A percentile compares a stretch with the other conserved stretches of the same genome.
These are phyloP conservation scores for Pestalotiopsis sp. DNA, from an alignment of 2,329 filamentous ascomycete genomes.

Conservation along the genomic window DNA sequence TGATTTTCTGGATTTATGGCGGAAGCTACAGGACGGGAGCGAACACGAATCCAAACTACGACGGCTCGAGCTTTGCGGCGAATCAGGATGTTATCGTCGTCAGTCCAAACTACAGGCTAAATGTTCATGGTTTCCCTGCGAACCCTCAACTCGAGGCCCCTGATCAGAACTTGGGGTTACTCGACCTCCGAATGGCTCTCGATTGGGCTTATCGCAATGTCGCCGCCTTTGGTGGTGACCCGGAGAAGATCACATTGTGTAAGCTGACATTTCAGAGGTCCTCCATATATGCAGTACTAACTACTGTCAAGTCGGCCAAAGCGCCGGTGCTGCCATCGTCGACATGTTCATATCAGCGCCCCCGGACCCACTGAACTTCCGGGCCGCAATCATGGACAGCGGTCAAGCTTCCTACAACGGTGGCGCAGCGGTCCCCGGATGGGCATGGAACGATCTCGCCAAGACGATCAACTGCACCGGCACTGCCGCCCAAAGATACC, in stretches of 20 bases:
- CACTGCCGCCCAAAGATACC: background rate
- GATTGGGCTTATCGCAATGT: slow-evolving; percentile 4
- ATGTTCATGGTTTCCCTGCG: slow-evolving; percentile 5
- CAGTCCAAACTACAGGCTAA: slow-evolving; percentile 1
- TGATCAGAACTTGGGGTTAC: slow-evolving; percentile 6
- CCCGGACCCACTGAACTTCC: slow-evolving; percentile 6
- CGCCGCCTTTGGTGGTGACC: slow-evolving; percentile 7
- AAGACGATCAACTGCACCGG: slow-evolving; percentile 1
- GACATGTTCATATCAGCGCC: slow-evolving; percentile 10
- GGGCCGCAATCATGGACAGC: slow-evolving; percentile 9
- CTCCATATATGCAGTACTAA: too few species aligned
- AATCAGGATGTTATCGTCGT: slow-evolving; percentile 9
- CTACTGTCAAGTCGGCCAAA: background rate
- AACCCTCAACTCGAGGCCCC: slow-evolving; percentile 7
- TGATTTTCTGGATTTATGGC: slow-evolving; percentile 9
- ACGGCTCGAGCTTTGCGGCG: slow-evolving; percentile 12
- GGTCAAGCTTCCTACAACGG: slow-evolving; percentile 4
- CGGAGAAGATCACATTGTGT: slow-evolving; percentile 5
- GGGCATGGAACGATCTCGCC: background rate
- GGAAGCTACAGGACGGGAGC: slow-evolving; percentile 9
- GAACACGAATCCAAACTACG: slow-evolving; percentile 5
- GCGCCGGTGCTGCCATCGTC: slow-evolving; percentile 12
- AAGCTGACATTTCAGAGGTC: too few species aligned
- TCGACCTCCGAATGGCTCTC: slow-evolving; percentile 7
- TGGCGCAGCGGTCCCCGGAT: background rate